These are phyloP conservation scores for Paramecium biaurelia DNA, from an alignment of 73 alveolate genomes.

Conservation along the genomic window DNA sequence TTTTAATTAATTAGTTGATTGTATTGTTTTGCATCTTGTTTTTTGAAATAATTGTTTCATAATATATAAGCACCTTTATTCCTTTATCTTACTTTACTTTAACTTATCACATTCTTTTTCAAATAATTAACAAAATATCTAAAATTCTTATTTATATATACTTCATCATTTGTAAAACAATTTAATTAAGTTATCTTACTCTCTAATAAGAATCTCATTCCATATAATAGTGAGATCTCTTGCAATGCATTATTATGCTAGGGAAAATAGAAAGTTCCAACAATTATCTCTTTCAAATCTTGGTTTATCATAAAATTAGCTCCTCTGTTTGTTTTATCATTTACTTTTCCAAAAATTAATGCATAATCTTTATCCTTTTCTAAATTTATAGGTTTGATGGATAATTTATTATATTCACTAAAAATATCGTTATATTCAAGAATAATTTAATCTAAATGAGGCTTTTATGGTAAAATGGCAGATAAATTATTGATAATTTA, in stretches of 20 bases:
- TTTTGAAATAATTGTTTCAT: neutral
- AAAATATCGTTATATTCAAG: neutral
- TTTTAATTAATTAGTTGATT: neutral
- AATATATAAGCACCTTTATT: neutral
- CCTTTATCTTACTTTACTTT: neutral
- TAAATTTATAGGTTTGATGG: neutral
- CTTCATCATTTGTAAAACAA: neutral
- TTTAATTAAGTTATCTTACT: neutral
- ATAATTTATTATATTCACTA: neutral
- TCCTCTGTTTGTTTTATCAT: neutral
- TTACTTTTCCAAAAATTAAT: neutral
- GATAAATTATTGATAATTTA: neutral
- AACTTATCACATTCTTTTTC: neutral
- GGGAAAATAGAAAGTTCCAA: neutral
- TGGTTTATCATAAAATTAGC: neutral
- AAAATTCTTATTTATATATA: neutral
- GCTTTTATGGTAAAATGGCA: neutral
- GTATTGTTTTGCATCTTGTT: neutral
- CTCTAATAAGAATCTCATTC: neutral
- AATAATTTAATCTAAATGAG: neutral
- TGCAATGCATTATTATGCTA: neutral
- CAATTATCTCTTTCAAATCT: neutral
- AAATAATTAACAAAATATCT: neutral
- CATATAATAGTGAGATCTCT: neutral
- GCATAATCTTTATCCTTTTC: neutral